Base-by-base conservation (phyloP, 1,284 basidiomycete species). In the Porodaedalea pini region DNA sequence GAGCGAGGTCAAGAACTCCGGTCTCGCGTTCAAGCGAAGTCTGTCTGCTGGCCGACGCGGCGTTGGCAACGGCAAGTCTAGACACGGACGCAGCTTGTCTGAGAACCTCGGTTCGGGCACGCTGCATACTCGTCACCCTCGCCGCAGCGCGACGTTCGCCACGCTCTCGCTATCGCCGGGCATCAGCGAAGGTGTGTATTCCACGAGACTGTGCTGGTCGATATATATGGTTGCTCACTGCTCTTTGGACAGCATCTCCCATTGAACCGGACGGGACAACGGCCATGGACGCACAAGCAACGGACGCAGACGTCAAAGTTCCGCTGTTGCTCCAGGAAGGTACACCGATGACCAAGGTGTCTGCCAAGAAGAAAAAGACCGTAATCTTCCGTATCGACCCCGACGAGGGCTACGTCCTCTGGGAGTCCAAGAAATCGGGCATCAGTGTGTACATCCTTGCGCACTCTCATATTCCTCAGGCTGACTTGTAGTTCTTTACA, bases 311-410 rank as follows among this genome's bases (percentile, higher is more conserved):
- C 45, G 53, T 55, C n/a, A 59, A 59, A 39, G 77, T 88, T 2
- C 83, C 86, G 0, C 66, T 69, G 36, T 62, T 78, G 13, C 69
- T 88, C n/a, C 78, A 80, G 64, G 69, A 73, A 2, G 90, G 90
- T 11, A 80, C 81, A 4, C 76, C 79, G 7, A 89, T 98, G 88
- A 85, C 88, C 66, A 98, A 98, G 70, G 86, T 98, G 34, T 92
- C 94, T 2, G 83, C 85, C 41, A 90, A 88, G 72, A 91, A 90
- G 67, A 82, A 88, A 71, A 92, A 90, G 70, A 80, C 80, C 40
- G 80, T 89, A 37, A 67, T 83, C 3, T 90, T 97, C 70, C 78
- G 78, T 55, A 77, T 98, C 21, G 88, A 93, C 65, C 75, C 88
- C 6, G 86, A 93, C 68, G 81, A 85, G 55, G 91, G 92, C 0